These are phyloP conservation scores for Ceratobasidium sp. DNA, from an alignment of 1,284 basidiomycete species.

Conservation along the genomic window DNA sequence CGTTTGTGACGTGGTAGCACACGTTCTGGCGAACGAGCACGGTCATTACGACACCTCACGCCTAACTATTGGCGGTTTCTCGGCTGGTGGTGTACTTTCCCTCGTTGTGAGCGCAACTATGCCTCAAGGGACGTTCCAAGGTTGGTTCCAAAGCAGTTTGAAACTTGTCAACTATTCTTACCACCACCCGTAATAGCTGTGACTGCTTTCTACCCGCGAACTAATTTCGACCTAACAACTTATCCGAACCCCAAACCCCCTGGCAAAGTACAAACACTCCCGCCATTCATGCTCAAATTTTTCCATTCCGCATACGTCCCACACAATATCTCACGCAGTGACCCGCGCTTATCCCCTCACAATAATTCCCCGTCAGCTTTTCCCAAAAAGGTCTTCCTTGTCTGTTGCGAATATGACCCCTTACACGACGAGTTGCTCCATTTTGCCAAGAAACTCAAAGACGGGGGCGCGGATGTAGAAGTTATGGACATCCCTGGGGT, in stretches of 20 bases:
- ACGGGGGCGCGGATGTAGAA: conserved; percentile 13
- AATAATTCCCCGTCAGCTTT: conserved; percentile 17
- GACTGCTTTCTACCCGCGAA: conserved; percentile 17
- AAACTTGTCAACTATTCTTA: neutral
- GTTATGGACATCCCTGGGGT: conserved; percentile 8
- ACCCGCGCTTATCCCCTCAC: conserved; percentile 34
- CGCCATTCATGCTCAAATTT: neutral
- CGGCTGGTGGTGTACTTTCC: conserved; percentile 24
- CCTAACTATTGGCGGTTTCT: conserved; percentile 27
- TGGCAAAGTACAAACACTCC: neutral
- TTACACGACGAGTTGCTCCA: conserved; percentile 9
- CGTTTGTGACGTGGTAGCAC: conserved; percentile 8
- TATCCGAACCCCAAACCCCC: neutral
- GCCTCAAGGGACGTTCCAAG: conserved; percentile 20
- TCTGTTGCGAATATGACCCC: conserved; percentile 23
- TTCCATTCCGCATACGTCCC: neutral
- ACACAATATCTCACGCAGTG: neutral
- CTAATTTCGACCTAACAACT: neutral
- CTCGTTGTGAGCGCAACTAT: conserved; percentile 22
- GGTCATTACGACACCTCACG: conserved; percentile 16
- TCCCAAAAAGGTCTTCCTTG: conserved; percentile 15
- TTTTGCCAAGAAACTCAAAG: conserved; percentile 5
- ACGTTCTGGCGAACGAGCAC: neutral
- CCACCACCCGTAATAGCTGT: neutral
- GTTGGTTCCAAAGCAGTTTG: neutral